phyloP scores from a whole-genome alignment of 2,329 filamentous ascomycete species.

The Cladosporium sp. region DNA sequence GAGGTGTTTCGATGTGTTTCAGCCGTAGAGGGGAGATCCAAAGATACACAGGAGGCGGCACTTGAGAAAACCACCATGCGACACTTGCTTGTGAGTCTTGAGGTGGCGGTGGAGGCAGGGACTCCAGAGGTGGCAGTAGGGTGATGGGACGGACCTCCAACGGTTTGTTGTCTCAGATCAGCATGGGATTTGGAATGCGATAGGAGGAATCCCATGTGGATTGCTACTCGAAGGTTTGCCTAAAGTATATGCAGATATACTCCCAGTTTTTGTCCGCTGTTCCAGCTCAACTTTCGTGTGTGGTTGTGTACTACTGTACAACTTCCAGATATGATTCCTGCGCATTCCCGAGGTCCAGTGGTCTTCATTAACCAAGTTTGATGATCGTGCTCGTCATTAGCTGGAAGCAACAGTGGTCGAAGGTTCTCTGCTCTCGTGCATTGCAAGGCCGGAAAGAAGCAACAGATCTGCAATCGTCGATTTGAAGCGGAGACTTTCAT shows the following conservation, averaged over 20 bases:
- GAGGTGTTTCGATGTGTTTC: background rate
- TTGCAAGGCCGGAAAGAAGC: background rate
- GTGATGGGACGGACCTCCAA: background rate
- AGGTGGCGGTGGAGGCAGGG: conserved; percentile 14
- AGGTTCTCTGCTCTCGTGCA: background rate
- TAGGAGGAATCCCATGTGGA: background rate
- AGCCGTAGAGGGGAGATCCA: background rate
- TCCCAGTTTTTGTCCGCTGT: background rate
- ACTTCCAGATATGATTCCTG: background rate
- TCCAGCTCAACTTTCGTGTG: background rate
- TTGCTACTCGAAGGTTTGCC: background rate
- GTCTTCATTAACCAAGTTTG: background rate
- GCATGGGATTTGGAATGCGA: background rate
- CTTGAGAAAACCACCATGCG: background rate
- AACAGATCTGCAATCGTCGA: conserved; percentile 21
- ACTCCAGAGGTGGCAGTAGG: background rate
- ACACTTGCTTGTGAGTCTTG: background rate
- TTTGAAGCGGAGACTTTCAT: background rate
- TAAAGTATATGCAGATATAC: background rate
- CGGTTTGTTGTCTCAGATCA: background rate
- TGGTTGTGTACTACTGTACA: background rate
- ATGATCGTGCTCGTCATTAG: background rate
- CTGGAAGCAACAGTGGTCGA: background rate
- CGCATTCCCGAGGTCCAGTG: background rate
- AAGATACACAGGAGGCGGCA: background rate